phyloP scores from a whole-genome alignment of 2,329 filamentous ascomycete species.

The Epichloe typhina region DNA sequence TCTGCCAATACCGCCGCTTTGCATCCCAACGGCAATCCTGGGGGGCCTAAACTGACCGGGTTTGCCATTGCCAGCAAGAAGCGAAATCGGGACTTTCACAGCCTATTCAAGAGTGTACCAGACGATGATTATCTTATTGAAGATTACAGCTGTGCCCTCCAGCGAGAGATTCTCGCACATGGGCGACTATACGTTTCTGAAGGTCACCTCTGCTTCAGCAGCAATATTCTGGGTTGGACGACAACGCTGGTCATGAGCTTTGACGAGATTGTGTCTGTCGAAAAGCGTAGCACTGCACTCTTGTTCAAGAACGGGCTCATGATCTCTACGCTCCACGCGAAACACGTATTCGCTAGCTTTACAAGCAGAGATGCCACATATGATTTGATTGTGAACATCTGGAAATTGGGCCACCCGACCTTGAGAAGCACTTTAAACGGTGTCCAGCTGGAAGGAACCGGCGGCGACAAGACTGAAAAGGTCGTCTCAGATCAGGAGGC shows the following conservation, averaged over 20 bases:
- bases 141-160: conserved; percentile 92
- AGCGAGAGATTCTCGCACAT: conserved; percentile 89
- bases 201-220: conserved; percentile 95
- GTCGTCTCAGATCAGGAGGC: conserved; percentile 37
- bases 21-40: conserved; percentile 42
- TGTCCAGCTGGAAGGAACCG: conserved; percentile 64
- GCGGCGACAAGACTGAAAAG: conserved; percentile 87
- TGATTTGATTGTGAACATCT: conserved; percentile 93
- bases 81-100: conserved; percentile 89
- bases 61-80: conserved; percentile 96
- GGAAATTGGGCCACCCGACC: conserved; percentile 91
- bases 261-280: conserved; percentile 91
- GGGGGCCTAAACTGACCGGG: conserved; percentile 69
- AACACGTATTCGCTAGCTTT: conserved; percentile 91
- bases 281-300: conserved; percentile 91
- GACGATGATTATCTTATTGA: conserved; percentile 98
- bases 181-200: conserved; percentile 93
- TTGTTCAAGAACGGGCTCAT: conserved; percentile 96
- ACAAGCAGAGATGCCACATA: conserved; percentile 92
- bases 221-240: conserved; percentile 96
- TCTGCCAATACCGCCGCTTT: conserved; percentile 59
- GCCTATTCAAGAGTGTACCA: conserved; percentile 86
- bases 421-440: conserved; percentile 86
- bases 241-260: conserved; percentile 97
- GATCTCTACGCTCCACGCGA: conserved; percentile 88